A percentile compares a stretch with the other conserved stretches of the same genome.
phyloP scores from a whole-genome alignment of 1,139 yeast species.

The Hemisphaericaspora xylofermentans region DNA sequence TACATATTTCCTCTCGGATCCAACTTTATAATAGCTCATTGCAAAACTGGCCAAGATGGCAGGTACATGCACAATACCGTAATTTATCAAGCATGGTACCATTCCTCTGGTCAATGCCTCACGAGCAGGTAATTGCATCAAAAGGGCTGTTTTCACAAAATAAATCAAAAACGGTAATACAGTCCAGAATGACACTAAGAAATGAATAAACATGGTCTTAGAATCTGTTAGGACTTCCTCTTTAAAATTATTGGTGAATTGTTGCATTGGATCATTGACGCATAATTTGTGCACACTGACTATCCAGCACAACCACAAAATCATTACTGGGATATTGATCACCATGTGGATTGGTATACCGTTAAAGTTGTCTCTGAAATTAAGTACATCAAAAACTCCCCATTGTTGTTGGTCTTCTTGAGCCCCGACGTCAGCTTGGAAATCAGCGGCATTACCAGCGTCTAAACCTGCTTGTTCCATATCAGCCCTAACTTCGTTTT shows the following conservation, averaged over 20 bases:
- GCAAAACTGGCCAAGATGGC: slow-evolving; percentile 10
- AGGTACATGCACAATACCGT: slow-evolving; percentile 17
- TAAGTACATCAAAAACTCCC: slow-evolving; percentile 1
- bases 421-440: not conserved
- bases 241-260: slow-evolving; percentile 2
- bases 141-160: not conserved
- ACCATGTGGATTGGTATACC: not conserved
- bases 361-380: slow-evolving; percentile 2
- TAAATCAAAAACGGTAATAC: slow-evolving; percentile 17
- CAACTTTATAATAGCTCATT: slow-evolving; percentile 8
- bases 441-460: not conserved
- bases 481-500: slow-evolving; percentile 14
- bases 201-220: slow-evolving; percentile 17
- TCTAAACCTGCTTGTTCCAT: slow-evolving; percentile 3
- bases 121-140: not conserved
- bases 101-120: slow-evolving; percentile 14
- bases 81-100: slow-evolving; percentile 14
- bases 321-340: not conserved
- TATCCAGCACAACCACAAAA: slow-evolving; percentile 24
- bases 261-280: slow-evolving; percentile 25
- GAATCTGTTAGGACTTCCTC: slow-evolving; percentile 5
- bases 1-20: slow-evolving; percentile 1
- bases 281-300: slow-evolving; percentile 23
- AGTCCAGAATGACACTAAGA: slow-evolving; percentile 26
- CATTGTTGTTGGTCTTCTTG: not conserved